Base-by-base conservation (phyloP, 768 basidiomycete species). In the Hygrocybe punicea region DNA sequence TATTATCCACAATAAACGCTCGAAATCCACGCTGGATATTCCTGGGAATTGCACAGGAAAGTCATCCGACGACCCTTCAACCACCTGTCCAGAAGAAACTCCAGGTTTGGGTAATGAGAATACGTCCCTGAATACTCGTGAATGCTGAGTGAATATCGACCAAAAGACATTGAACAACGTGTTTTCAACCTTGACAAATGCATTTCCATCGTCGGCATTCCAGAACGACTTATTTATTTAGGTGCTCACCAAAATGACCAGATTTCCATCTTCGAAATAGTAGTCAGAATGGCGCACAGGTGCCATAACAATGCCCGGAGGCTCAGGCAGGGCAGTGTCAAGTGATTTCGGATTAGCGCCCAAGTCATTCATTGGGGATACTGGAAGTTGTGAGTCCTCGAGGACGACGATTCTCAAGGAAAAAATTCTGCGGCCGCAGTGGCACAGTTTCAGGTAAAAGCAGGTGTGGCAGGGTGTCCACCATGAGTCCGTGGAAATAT, bases 1-100 rank as follows among this genome's bases (percentile, higher is more conserved):
- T 4, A 75, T 33, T 36, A 74, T 68, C 67, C 69, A 70, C 11
- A 75, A 57, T 16, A 75, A 62, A 19, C 67, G 62, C 59, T 75
- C 73, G 56, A 75, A 74, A 37, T 74, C 73, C 14, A 58, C 55
- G 19, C 57, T 57, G 6, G 63, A 58, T 39, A 72, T 63, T 10
- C 60, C 65, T 9, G 61, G 58, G 13, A 73, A 53, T 6, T 61
- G 58, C n/a, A 71, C 57, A 11, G 70, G 72, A 48, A 65, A 60
- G 47, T 61, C 56, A 53, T 71, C 69, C 35, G 63, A 59, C 14
- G 53, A 34, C 14, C 67, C 65, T 52, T 65, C 66, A 3, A 51
- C n/a, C n/a, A n/a, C 53, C 39, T 64, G 37, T 39, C n/a, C 50
- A 6, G n/a, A 23, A 4, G 47, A 14, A 34, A 23, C 21, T 62